A percentile compares a stretch with the other conserved stretches of the same genome.
These are phyloP conservation scores for Phytopythium helicoides DNA, from an alignment of 352 stramenopile species.

Conservation along the genomic window DNA sequence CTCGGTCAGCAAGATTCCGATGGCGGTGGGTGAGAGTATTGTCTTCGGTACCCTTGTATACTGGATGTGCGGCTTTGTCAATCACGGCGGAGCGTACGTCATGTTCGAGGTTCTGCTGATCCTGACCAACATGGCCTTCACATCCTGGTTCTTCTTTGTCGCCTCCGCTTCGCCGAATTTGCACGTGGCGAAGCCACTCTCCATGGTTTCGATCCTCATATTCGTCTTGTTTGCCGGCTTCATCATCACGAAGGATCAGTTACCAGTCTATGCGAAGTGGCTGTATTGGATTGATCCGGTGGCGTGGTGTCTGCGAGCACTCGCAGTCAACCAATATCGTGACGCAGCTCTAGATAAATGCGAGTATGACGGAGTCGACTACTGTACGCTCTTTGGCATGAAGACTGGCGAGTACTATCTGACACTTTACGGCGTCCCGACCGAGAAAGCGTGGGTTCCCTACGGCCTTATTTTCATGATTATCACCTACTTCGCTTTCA, in stretches of 20 bases:
- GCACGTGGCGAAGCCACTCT: slow-evolving; percentile 31
- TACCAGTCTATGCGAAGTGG: slow-evolving; percentile 30
- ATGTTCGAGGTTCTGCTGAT: slow-evolving; percentile 35
- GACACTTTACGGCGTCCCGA: slow-evolving; percentile 19
- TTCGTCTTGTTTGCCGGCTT: slow-evolving; percentile 43
- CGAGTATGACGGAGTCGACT: slow-evolving; percentile 24
- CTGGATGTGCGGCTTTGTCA: slow-evolving; percentile 66
- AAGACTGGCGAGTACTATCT: slow-evolving; percentile 29
- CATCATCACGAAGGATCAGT: slow-evolving; percentile 27
- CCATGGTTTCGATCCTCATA: slow-evolving; percentile 26
- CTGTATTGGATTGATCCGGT: slow-evolving; percentile 39
- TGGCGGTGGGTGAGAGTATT: slow-evolving; percentile 44
- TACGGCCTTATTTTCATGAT: slow-evolving; percentile 24
- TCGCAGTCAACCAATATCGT: slow-evolving; percentile 27
- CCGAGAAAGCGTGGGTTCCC: slow-evolving; percentile 18
- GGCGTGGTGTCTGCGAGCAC: slow-evolving; percentile 24
- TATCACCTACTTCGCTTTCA: slow-evolving; percentile 16
- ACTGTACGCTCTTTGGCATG: slow-evolving; percentile 22
- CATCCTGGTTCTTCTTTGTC: slow-evolving; percentile 41
- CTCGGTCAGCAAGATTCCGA: slow-evolving; percentile 28
- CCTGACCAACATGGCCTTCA: slow-evolving; percentile 36
- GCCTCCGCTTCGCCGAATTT: slow-evolving; percentile 18
- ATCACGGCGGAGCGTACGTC: slow-evolving; percentile 18
- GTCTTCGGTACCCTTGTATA: slow-evolving; percentile 81
- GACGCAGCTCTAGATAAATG: slow-evolving; percentile 13